Evolutionary conservation across 2,329 filamentous ascomycete species (phyloP).

Genomic region (Thelonectria rubi): DNA sequence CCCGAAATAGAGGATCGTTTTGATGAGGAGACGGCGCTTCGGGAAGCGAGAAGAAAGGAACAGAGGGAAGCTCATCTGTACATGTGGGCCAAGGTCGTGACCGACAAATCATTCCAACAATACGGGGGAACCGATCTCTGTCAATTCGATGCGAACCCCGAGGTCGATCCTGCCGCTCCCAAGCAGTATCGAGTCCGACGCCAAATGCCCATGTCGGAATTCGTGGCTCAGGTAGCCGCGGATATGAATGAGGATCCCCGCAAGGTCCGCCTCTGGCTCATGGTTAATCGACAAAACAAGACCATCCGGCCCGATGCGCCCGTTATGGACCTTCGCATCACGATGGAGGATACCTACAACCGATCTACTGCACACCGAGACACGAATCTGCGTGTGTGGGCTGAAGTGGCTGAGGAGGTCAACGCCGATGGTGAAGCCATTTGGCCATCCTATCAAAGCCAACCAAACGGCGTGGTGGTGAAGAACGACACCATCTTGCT

Average conservation of each 20-base stretch:
- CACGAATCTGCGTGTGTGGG: constrained; percentile 83
- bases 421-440: constrained; percentile 73
- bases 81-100: constrained; percentile 83
- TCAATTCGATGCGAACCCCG: constrained; percentile 69
- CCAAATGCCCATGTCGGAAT: constrained; percentile 78
- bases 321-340: constrained; percentile 79
- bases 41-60: constrained; percentile 84
- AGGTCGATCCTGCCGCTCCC: constrained; percentile 75
- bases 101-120: constrained; percentile 79
- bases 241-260: constrained; percentile 75
- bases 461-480: constrained; percentile 64
- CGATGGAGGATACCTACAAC: constrained; percentile 73
- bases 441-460: constrained; percentile 73
- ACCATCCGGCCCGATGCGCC: constrained; percentile 91
- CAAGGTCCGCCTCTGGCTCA: constrained; percentile 86
- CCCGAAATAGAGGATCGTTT: constrained; percentile 69
- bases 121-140: constrained; percentile 88
- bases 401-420: constrained; percentile 77
- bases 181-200: constrained; percentile 77
- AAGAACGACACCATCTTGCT: constrained; percentile 78
- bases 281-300: constrained; percentile 99
- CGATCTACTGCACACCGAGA: constrained; percentile 68
- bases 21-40: constrained; percentile 80
- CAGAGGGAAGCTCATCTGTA: constrained; percentile 95
- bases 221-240: constrained; percentile 74